These are phyloP conservation scores for Drechslera avenae DNA, from an alignment of 2,329 filamentous ascomycete species.

Conservation along the genomic window DNA sequence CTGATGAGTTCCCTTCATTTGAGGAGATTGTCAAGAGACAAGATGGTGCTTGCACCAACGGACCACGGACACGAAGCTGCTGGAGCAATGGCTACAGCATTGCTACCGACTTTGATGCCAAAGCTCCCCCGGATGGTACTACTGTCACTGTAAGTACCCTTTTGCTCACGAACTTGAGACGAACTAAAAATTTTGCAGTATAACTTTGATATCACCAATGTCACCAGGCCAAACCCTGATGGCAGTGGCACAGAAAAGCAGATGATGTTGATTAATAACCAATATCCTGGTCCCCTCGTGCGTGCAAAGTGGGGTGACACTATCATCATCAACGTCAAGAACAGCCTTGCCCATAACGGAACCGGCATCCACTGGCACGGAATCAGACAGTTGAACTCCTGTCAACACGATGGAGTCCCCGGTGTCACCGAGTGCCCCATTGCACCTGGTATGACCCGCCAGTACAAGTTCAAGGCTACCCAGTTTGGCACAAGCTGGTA, in stretches of 20 bases:
- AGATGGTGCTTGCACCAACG: conserved; percentile 49
- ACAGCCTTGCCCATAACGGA: conserved; percentile 51
- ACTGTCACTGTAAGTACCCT: conserved; percentile 34
- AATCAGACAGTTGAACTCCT: conserved; percentile 45
- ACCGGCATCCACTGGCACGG: conserved; percentile 61
- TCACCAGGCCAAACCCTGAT: conserved; percentile 48
- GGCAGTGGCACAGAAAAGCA: conserved; percentile 42
- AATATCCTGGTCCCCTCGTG: conserved; percentile 65
- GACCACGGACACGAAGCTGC: conserved; percentile 48
- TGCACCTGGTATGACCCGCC: conserved; percentile 61
- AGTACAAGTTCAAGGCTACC: conserved; percentile 63
- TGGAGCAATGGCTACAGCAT: conserved; percentile 53
- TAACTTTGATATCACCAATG: conserved; percentile 50
- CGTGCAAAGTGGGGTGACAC: conserved; percentile 48
- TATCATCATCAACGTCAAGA: conserved; percentile 49
- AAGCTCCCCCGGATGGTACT: conserved; percentile 49
- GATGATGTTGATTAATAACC: conserved; percentile 56
- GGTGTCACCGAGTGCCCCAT: conserved; percentile 67
- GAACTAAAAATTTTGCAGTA: conserved; percentile 34
- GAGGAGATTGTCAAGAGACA: conserved; percentile 35
- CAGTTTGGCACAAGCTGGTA: conserved; percentile 55
- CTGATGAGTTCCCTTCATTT: conserved; percentile 14
- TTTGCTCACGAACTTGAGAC: neutral
- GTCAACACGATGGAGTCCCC: conserved; percentile 62
- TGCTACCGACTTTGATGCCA: conserved; percentile 53